A percentile compares a stretch with the other conserved stretches of the same genome.
Evolutionary conservation across 805 yeast species (phyloP).

Genomic region (Saturnispora ahearnii): DNA sequence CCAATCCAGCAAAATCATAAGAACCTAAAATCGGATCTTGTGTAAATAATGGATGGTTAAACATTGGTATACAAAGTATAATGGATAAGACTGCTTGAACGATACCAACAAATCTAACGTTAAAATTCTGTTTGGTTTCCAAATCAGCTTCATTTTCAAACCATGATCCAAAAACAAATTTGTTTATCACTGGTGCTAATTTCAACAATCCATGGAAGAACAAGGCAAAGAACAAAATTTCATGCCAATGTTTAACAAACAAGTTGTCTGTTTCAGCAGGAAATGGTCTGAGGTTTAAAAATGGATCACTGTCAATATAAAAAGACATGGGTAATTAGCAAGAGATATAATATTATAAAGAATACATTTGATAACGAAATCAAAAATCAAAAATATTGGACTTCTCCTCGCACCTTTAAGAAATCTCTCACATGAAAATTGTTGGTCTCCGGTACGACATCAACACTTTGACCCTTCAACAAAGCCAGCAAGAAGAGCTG

Average conservation of each 20-base stretch:
- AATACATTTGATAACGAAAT: too few species aligned
- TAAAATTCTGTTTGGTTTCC: slow-evolving; percentile 61
- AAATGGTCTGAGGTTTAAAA: slow-evolving; percentile 36
- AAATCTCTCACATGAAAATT: neutral
- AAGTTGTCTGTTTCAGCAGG: slow-evolving; percentile 36
- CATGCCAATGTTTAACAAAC: slow-evolving; percentile 62
- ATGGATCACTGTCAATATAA: slow-evolving; percentile 32
- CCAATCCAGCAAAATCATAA: slow-evolving; percentile 69
- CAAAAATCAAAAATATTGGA: too few species aligned
- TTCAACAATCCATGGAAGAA: slow-evolving; percentile 52
- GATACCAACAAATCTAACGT: slow-evolving; percentile 84
- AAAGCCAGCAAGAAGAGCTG: slow-evolving; percentile 27
- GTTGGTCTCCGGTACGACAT: neutral
- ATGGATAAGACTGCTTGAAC: slow-evolving; percentile 70
- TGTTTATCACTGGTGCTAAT: slow-evolving; percentile 44
- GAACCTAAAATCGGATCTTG: slow-evolving; percentile 54
- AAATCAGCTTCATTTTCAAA: slow-evolving; percentile 32
- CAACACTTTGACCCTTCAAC: slow-evolving; percentile 15
- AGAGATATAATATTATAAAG: neutral
- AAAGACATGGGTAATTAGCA: slow-evolving; percentile 12
- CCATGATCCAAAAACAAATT: slow-evolving; percentile 38
- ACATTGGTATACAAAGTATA: slow-evolving; percentile 51
- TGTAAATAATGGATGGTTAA: slow-evolving; percentile 42
- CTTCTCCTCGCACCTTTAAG: neutral
- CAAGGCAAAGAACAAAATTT: slow-evolving; percentile 48